Conservation (phyloP, 176 grass and related monocot genomes). For the Triticum aestivum region IWGSC_CS_RefSeq_v2.1 NC_057807.1:591221832-591222331, state of each 20-base stretch:
- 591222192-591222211: too few species aligned
- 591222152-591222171: neutral
- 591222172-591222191: neutral
- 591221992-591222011: constrained; percentile 75
- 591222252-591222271: neutral
- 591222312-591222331: neutral
- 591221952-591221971: constrained; percentile 98
- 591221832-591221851: neutral
- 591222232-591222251: neutral
- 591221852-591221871: neutral
- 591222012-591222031: neutral
- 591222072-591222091: neutral
- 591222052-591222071: neutral
- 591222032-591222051: constrained; percentile 10
- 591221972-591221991: constrained; percentile 99
- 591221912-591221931: constrained; percentile 17
- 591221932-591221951: constrained; percentile 96
- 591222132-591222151: neutral
- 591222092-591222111: constrained; percentile 1
- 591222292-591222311: neutral
- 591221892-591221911: neutral
- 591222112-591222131: neutral
- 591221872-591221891: neutral
- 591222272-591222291: neutral
- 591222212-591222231: neutral